phyloP scores from a whole-genome alignment of 2,329 filamentous ascomycete genomes.

The Beauveria sp. region DNA sequence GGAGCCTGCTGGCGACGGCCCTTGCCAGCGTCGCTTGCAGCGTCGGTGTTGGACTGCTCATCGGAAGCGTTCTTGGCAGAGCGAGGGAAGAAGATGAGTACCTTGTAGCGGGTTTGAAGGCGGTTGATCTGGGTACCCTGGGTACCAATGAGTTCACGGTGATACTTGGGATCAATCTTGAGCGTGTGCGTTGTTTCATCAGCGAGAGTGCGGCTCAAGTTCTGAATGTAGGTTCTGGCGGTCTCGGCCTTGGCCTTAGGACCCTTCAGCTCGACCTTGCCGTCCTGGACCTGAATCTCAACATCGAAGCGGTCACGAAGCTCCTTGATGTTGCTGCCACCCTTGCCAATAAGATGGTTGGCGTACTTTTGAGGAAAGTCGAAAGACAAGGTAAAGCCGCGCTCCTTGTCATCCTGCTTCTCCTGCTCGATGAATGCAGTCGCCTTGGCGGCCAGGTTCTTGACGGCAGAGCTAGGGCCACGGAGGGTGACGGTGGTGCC shows the following conservation, averaged over 20 bases:
- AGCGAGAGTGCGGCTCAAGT: slow-evolving; percentile 73
- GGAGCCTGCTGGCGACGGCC: slow-evolving; percentile 64
- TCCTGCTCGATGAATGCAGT: slow-evolving; percentile 76
- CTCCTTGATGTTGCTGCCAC: slow-evolving; percentile 58
- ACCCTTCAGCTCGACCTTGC: slow-evolving; percentile 91
- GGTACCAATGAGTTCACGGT: slow-evolving; percentile 86
- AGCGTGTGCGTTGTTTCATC: slow-evolving; percentile 83
- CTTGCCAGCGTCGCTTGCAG: slow-evolving; percentile 58
- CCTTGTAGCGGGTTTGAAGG: slow-evolving; percentile 85
- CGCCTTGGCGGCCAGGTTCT: slow-evolving; percentile 65
- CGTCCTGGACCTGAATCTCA: slow-evolving; percentile 83
- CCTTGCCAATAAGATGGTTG: slow-evolving; percentile 70
- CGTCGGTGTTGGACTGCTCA: slow-evolving; percentile 63
- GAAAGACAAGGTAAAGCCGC: slow-evolving; percentile 77
- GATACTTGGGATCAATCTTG: slow-evolving; percentile 89
- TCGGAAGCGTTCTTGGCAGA: slow-evolving; percentile 55
- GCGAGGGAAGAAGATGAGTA: slow-evolving; percentile 89
- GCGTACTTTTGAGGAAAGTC: slow-evolving; percentile 94
- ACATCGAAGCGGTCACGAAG: slow-evolving; percentile 61
- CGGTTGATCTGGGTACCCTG: slow-evolving; percentile 84
- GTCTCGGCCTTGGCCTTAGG: slow-evolving; percentile 90
- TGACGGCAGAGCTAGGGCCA: slow-evolving; percentile 66
- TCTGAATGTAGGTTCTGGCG: slow-evolving; percentile 73
- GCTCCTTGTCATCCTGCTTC: slow-evolving; percentile 87
- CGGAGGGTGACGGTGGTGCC: slow-evolving; percentile 63